phyloP scores from a whole-genome alignment of 2,329 filamentous ascomycete species.

The Ceratocystis cacaofunesta region DNA sequence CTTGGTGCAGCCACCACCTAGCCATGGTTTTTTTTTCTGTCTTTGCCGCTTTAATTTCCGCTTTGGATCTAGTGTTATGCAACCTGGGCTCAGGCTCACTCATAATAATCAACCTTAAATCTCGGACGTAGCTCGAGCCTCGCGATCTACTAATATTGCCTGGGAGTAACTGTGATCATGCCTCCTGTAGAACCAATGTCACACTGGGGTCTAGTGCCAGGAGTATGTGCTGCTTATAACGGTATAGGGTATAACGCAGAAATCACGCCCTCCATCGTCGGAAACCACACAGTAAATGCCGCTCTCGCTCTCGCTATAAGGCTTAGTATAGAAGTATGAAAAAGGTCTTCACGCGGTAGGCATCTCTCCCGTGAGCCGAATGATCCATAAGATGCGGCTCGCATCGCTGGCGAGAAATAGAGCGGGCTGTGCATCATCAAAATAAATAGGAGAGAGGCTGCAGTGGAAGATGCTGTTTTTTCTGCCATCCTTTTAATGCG shows the following conservation, averaged over 20 bases:
- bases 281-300: not conserved
- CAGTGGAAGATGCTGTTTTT: not conserved
- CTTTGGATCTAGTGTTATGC: too few relatives aligned
- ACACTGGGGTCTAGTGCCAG: not conserved
- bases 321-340: not conserved
- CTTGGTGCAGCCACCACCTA: too few relatives aligned
- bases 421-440: not conserved
- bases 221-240: not conserved
- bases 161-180: too few relatives aligned
- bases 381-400: not conserved
- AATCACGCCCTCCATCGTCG: not conserved
- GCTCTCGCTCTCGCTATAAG: not conserved
- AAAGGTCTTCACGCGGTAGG: not conserved
- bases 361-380: not conserved
- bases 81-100: too few relatives aligned
- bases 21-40: too few relatives aligned
- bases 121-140: too few relatives aligned
- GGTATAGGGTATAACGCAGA: not conserved
- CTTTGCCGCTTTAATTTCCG: too few relatives aligned
- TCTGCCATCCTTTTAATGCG: not conserved
- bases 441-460: not conserved
- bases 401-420: not conserved
- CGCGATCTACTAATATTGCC: too few relatives aligned
- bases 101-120: too few relatives aligned
- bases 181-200: too few relatives aligned